Evolutionary conservation across 1,139 yeast genomes (phyloP), one percentile per base, ranked within the genome.

Genomic region (Blastobotrys illinoisensis): DNA sequence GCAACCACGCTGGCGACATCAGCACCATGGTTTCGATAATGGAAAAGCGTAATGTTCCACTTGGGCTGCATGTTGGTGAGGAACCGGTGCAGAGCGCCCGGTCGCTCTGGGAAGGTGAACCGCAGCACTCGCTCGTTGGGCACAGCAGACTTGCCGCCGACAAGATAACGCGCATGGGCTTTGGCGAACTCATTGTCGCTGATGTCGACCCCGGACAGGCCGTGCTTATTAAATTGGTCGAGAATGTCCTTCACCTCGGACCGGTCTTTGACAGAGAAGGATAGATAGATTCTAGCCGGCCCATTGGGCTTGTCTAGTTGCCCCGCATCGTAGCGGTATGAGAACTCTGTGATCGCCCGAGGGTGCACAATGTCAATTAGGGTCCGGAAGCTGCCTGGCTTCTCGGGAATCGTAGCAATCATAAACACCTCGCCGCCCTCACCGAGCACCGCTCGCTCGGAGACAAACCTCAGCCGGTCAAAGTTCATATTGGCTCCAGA

Each of bases 401-500:
- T 72, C 71, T 93, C 98, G 13, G 98, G 98, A 59, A 93, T 89
- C 46, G 90, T 84, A 9, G 90, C 90, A 48, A 88, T 83, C 75
- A 93, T 78, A 61, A 95, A 93, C 9, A 90, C 96, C 74, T 93
- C 99, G 64, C 86, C 88, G 54, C 98, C 99, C 71, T 93, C 98
- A 74, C 99, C 99, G 24, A 93, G 79, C 55, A 89, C 95, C 5
- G 99, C 97, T 72, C 99, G 85, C 73, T 93, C 99, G 58, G 96
- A 84, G n/a, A 93, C 98, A 71, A 93, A 93, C 68, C 99, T 80
- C 63, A 93, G 77, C 65, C 99, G 81, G 71, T 91, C 99, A 69
- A 93, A 93, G 73, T 95, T 93, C 96, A 93, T 91, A 72, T 93
- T 93, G 43, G 99, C 99, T 57, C 98, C 99, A 40, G 96, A 87